Conservation (phyloP, 805 yeast species). For the Saccharomycopsis sp. region DNA sequence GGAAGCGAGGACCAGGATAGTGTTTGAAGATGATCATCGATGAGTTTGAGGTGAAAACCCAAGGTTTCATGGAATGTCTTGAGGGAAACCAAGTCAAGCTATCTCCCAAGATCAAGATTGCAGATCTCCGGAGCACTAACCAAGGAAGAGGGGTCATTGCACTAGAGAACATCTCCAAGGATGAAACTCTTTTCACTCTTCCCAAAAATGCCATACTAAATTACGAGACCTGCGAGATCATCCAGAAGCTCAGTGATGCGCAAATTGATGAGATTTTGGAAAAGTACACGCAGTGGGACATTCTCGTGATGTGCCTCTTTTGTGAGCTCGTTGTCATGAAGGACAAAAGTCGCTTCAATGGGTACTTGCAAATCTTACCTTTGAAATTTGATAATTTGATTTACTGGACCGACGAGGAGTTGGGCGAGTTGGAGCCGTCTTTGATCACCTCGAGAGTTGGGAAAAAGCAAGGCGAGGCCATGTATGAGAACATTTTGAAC, state of each 20-base stretch:
- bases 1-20: no score
- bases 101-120: slow-evolving; percentile 48
- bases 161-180: slow-evolving; percentile 44
- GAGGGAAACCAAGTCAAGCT: slow-evolving; percentile 34
- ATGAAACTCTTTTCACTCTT: slow-evolving; percentile 59
- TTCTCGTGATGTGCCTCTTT: slow-evolving; percentile 57
- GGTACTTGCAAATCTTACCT: slow-evolving; percentile 71
- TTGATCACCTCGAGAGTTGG: slow-evolving; percentile 65
- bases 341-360: slow-evolving; percentile 49
- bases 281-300: slow-evolving; percentile 63
- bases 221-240: slow-evolving; percentile 46
- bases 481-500: slow-evolving; percentile 42
- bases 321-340: slow-evolving; percentile 46
- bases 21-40: no score
- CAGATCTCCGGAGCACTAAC: slow-evolving; percentile 45
- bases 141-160: slow-evolving; percentile 83
- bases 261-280: slow-evolving; percentile 27
- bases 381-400: slow-evolving; percentile 31
- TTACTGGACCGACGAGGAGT: slow-evolving; percentile 68
- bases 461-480: slow-evolving; percentile 48
- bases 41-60: slow-evolving; percentile 30
- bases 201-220: slow-evolving; percentile 53
- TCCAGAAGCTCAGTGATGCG: slow-evolving; percentile 25
- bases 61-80: slow-evolving; percentile 39
- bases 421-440: slow-evolving; percentile 56